A percentile compares a stretch with the other conserved stretches of the same genome.
These are phyloP conservation scores for Sherardia arvensis DNA, from an alignment of 257 asterid species.

Conservation along the genomic window DNA sequence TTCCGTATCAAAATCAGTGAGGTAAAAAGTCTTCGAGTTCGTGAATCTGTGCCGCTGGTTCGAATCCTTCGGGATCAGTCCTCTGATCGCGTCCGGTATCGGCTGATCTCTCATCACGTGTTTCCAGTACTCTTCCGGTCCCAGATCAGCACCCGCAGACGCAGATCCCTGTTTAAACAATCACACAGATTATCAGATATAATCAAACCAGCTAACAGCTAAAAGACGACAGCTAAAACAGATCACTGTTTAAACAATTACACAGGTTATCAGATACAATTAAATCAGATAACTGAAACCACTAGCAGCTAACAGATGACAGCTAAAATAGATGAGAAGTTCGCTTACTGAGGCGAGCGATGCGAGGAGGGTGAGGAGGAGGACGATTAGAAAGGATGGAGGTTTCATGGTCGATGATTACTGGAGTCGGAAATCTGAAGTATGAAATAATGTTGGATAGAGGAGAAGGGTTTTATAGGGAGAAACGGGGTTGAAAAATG, in stretches of 20 bases:
- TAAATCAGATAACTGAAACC: background rate
- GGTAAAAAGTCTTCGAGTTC: conserved; percentile 13
- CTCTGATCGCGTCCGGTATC: conserved; percentile 55
- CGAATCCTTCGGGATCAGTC: conserved; percentile 20
- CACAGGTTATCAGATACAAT: too few relatives aligned
- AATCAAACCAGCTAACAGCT: background rate
- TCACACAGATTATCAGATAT: too few relatives aligned
- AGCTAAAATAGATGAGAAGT: background rate
- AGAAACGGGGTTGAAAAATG: background rate
- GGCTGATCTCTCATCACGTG: conserved; percentile 38
- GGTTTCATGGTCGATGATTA: conserved; percentile 15
- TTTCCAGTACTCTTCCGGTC: conserved; percentile 54
- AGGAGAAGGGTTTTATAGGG: background rate
- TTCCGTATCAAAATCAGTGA: conserved; percentile 34
- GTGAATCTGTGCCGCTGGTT: background rate
- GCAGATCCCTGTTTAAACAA: conserved; percentile 23
- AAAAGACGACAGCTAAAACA: background rate
- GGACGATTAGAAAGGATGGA: conserved; percentile 10
- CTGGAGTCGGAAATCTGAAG: too few relatives aligned
- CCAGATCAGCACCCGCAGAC: conserved; percentile 17
- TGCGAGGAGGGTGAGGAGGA: conserved; percentile 19
- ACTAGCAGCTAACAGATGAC: background rate
- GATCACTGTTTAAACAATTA: too few relatives aligned
- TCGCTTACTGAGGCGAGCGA: background rate
- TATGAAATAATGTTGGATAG: background rate